Percentiles rank a stretch among this genome's conserved stretches.
phyloP scores from a whole-genome alignment of 2,329 filamentous ascomycete genomes.

The Didymella pinodella region DNA sequence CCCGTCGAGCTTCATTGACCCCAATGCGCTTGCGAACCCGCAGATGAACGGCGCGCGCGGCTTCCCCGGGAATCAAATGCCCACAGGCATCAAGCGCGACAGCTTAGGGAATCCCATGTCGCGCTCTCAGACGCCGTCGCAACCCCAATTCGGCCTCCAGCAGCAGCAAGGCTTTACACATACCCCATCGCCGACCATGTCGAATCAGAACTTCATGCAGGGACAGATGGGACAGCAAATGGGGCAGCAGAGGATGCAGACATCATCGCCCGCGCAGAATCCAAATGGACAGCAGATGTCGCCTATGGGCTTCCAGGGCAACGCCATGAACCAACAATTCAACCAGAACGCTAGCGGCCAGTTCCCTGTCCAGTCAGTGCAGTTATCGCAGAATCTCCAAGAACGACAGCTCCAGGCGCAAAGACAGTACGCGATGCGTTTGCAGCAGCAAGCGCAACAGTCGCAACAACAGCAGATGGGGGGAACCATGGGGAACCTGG shows the following conservation, averaged over 20 bases:
- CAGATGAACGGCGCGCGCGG: conserved; percentile 77
- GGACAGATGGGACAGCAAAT: conserved; percentile 54
- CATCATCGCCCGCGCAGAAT: conserved; percentile 91
- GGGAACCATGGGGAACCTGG: conserved; percentile 48
- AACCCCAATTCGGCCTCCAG: conserved; percentile 70
- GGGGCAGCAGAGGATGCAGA: conserved; percentile 72
- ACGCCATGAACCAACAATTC: conserved; percentile 50
- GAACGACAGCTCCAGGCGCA: conserved; percentile 68
- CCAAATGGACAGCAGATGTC: conserved; percentile 56
- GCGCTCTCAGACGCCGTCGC: conserved; percentile 90
- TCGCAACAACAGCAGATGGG: conserved; percentile 64
- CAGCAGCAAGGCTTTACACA: conserved; percentile 77
- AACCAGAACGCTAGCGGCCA: conserved; percentile 53
- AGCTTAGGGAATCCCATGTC: conserved; percentile 63
- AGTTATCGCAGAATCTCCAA: conserved; percentile 60
- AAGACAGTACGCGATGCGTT: conserved; percentile 84
- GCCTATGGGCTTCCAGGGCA: conserved; percentile 48
- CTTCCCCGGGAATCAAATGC: conserved; percentile 83
- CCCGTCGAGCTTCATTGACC: conserved; percentile 50
- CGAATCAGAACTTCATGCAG: conserved; percentile 75
- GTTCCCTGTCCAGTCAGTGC: conserved; percentile 56
- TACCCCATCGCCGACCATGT: conserved; percentile 93
- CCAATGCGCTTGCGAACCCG: conserved; percentile 50
- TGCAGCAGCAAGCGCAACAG: conserved; percentile 71
- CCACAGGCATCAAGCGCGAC: conserved; percentile 79